Percentiles rank a stretch among this genome's conserved stretches.
Conservation (phyloP, 2,329 filamentous ascomycete genomes). For the Fusarium nurragi region DNA sequence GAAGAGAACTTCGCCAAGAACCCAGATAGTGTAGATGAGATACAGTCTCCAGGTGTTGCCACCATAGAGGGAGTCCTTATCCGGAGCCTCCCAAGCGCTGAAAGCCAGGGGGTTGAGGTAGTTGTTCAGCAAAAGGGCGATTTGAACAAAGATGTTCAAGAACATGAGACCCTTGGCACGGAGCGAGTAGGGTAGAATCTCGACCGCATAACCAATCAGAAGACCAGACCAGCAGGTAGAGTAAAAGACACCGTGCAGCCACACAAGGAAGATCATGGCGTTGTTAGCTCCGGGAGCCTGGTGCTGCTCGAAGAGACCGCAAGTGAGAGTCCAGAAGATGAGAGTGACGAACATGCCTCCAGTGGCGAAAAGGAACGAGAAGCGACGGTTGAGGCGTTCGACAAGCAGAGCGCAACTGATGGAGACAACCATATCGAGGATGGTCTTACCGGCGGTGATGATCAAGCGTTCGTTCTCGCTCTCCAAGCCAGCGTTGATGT, state of each 20-base stretch:
- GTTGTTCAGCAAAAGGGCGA: conserved; percentile 68
- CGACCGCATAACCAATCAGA: conserved; percentile 65
- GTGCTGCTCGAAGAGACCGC: conserved; percentile 62
- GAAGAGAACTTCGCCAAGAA: conserved; percentile 66
- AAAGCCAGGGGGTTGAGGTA: conserved; percentile 47
- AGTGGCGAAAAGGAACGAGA: conserved; percentile 62
- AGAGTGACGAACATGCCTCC: conserved; percentile 60
- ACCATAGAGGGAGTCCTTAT: conserved; percentile 57
- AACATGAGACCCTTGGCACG: conserved; percentile 69
- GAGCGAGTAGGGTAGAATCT: conserved; percentile 67
- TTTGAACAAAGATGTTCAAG: conserved; percentile 71
- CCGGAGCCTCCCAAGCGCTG: neutral
- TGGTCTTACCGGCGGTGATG: conserved; percentile 65
- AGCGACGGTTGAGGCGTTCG: conserved; percentile 61
- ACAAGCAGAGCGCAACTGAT: conserved; percentile 62
- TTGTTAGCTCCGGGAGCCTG: conserved; percentile 55
- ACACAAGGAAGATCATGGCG: conserved; percentile 66
- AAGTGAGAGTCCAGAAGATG: conserved; percentile 62
- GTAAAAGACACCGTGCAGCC: conserved; percentile 68
- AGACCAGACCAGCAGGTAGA: conserved; percentile 68
- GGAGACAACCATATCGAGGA: conserved; percentile 67
- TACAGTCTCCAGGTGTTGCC: conserved; percentile 71
- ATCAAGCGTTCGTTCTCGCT: conserved; percentile 65
- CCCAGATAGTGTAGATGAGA: conserved; percentile 72
- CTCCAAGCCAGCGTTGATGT: conserved; percentile 67